Conservation (phyloP, 2,329 filamentous ascomycete genomes). For the Emmonsia crescens region DNA sequence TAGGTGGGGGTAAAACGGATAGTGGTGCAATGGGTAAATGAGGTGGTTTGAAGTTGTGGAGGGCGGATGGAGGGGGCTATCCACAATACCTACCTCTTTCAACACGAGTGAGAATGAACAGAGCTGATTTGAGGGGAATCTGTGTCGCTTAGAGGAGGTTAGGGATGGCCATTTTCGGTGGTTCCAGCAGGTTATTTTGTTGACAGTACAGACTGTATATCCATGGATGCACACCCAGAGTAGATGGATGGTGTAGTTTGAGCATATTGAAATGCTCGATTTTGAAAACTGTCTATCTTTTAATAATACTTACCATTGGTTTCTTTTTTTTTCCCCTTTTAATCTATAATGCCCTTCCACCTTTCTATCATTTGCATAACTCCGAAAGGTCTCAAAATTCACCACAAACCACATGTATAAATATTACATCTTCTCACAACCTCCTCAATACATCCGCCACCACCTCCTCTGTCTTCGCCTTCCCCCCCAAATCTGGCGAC, state of each 20-base stretch:
- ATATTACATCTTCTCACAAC: slow-evolving; percentile 44
- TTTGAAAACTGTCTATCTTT: neutral
- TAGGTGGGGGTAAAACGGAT: neutral
- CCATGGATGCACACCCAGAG: too few species aligned
- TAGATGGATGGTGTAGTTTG: neutral
- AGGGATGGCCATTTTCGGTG: neutral
- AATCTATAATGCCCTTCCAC: neutral
- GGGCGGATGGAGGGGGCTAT: neutral
- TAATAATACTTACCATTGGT: neutral
- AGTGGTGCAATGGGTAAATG: neutral
- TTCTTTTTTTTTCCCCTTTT: neutral
- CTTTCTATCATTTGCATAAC: neutral
- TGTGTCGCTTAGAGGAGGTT: neutral
- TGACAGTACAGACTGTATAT: too few species aligned
- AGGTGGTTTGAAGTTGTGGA: too few species aligned
- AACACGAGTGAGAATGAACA: too few species aligned
- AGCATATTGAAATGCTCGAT: neutral
- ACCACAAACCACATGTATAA: neutral
- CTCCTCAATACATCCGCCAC: slow-evolving; percentile 75
- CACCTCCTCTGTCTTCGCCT: slow-evolving; percentile 74
- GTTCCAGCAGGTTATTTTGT: neutral
- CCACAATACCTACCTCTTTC: neutral
- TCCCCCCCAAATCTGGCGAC: slow-evolving; percentile 83
- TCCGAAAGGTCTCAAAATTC: neutral
- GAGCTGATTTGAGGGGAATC: neutral